Conservation (phyloP, 495 filamentous ascomycete genomes). For the Aspergillus hancockii region DNA sequence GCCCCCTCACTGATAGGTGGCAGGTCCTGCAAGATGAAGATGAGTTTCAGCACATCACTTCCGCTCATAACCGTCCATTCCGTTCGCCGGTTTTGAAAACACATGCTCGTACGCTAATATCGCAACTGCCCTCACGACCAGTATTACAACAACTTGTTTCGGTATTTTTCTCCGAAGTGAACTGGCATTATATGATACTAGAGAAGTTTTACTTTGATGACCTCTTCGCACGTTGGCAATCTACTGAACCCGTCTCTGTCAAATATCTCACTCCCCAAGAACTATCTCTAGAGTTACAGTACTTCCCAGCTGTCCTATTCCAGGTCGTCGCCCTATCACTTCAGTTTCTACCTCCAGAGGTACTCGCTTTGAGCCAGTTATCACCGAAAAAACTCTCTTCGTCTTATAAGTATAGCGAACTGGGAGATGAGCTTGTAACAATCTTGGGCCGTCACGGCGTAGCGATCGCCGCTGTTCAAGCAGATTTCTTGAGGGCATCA, state of each 20-base stretch:
- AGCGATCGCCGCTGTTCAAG: not conserved
- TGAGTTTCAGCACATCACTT: not conserved
- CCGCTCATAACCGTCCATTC: not conserved
- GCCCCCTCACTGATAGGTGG: not conserved
- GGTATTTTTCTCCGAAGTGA: not conserved
- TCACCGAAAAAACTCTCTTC: not conserved
- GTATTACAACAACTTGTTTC: not conserved
- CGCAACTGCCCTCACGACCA: not conserved
- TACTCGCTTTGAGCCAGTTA: not conserved
- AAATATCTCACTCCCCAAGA: not conserved
- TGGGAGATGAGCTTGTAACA: not conserved
- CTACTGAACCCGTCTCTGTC: not conserved
- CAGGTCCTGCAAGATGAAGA: not conserved
- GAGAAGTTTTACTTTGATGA: not conserved
- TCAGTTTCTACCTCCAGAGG: not conserved
- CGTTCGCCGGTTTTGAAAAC: not conserved
- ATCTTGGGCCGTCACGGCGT: not conserved
- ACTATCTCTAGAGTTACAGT: not conserved
- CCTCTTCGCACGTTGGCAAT: not conserved
- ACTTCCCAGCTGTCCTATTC: not conserved
- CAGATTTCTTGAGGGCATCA: not conserved
- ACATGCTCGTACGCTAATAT: not conserved
- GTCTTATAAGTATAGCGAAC: not conserved
- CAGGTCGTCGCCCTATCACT: not conserved
- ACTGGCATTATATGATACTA: not conserved